Base-by-base conservation (phyloP, 2,329 filamentous ascomycete species). In the Aspergillus hortae region DNA sequence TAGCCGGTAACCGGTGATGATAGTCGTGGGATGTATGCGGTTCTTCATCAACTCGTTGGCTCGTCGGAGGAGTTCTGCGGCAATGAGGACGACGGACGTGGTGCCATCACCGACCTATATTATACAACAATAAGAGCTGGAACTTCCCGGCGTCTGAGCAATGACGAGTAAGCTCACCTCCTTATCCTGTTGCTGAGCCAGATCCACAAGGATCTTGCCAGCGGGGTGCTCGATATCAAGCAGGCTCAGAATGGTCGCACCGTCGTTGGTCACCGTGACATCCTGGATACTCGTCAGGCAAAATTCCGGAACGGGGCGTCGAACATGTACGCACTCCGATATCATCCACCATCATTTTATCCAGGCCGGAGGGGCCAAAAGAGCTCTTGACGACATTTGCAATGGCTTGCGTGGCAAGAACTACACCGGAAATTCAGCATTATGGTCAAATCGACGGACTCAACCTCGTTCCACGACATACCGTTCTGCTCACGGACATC, bases 261-360 rank as follows among this genome's bases (percentile, higher is more conserved):
- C 94, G 74, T 99, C 94, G 76, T 99, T 99, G 61, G 94, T 99
- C 53, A 99, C 94, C 55, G 94, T 99, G 54, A 99, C 94, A 78
- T 99, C 94, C 87, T 90, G 58, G 17, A 48, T 55, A 57, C 54
- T 52, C 51, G 47, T 57, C 46, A 51, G 45, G 47, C 47, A 46
- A 14, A 50, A 35, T 53, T 48, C 25, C 46, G 23, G 23, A 42
- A 47, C 48, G 60, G 53, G 61, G 60, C 62, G 57, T 58, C 54
- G 50, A 59, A 50, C 59, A 56, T 21, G 54, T 52, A 65, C 86
- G 65, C 83, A 90, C 88, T 69, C 94, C 94, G 73, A 99, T 97
- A 72, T 99, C 94, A 77, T 99, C 94, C 65, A 99, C 94, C 94
- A 99, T 97, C 94, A 99, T 99, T 84, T 99, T 99, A 74, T 99